Base-by-base conservation (phyloP, 2,329 filamentous ascomycete genomes). In the Tolypocladium album region DNA sequence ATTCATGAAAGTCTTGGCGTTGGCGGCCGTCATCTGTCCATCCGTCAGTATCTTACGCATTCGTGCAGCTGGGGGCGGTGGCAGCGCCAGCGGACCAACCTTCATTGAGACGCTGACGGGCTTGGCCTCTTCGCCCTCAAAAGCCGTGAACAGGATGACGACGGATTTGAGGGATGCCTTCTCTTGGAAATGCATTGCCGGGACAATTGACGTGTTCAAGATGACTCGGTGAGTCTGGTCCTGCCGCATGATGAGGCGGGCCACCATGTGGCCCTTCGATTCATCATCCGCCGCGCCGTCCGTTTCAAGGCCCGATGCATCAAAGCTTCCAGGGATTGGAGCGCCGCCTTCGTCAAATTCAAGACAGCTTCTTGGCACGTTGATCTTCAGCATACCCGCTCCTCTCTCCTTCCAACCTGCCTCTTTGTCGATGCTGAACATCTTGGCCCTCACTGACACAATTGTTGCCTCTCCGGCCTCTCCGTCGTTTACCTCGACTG, bases 401-500 rank as follows among this genome's bases (percentile, higher is more conserved):
- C 92, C 92, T 58, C 92, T 86, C 75, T 97, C 93, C 72, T 93
- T 93, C 93, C 93, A 97, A 55, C 86, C 86, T 59, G 83, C 81
- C 42, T 80, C 79, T 64, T 84, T 84, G 64, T 88, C 85, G 67
- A 94, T 88, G 61, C 88, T 83, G 76, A 90, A 97, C 61, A 97
- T 83, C 73, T 95, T 96, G 24, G 90, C 88, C 64, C 92, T 87
- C 61, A 88, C 85, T 53, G 85, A 82, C 69, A 93, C 83, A 56
- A 90, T 76, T 1, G 89, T 93, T 24, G 80, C 80, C 72, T 97
- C 93, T 56, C 86, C 86, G 67, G 92, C 86, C 74, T 97, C 93
- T 60, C 93, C 93, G 58, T 94, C 93, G 70, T 96, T 88, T 50
- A 93, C 83, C 56, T 78, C 76, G 36, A 87, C 84, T 92, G 57